Percentiles rank a stretch among this genome's conserved stretches.
Conservation (phyloP, 495 filamentous ascomycete genomes). For the Massariosphaeria phaeospora region DNA sequence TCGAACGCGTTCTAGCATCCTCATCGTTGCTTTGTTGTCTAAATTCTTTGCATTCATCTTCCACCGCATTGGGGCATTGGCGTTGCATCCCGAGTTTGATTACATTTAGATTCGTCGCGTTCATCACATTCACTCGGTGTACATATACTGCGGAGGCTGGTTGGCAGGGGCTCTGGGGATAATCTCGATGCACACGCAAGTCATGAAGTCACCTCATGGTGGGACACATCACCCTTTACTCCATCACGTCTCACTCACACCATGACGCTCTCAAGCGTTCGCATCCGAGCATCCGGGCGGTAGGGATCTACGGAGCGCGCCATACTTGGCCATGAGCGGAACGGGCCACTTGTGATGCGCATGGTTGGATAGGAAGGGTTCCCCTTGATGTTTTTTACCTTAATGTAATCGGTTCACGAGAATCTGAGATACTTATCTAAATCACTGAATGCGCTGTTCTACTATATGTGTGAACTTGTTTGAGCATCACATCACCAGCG, state of each 20-base stretch:
- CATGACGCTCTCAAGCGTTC: no score
- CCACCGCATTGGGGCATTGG: neutral
- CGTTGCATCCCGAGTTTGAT: neutral
- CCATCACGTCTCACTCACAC: no score
- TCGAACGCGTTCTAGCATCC: neutral
- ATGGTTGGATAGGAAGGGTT: no score
- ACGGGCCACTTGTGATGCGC: neutral
- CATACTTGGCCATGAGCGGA: neutral
- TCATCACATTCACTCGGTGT: neutral
- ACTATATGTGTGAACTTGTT: no score
- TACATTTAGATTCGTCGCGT: neutral
- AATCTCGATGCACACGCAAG: neutral
- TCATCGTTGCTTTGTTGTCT: neutral
- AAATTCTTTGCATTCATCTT: neutral
- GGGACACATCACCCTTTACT: no score
- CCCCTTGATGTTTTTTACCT: no score
- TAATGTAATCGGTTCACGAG: no score
- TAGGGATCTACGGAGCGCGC: neutral
- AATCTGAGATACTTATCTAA: no score
- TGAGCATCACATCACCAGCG: no score
- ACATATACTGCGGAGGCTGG: conserved; percentile 2
- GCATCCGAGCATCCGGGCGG: no score
- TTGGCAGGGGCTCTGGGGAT: neutral
- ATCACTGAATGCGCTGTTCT: no score
- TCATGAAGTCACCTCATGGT: no score